Evolutionary conservation across 1,284 basidiomycete species (phyloP).

Genomic region (Ustilago esculenta): DNA sequence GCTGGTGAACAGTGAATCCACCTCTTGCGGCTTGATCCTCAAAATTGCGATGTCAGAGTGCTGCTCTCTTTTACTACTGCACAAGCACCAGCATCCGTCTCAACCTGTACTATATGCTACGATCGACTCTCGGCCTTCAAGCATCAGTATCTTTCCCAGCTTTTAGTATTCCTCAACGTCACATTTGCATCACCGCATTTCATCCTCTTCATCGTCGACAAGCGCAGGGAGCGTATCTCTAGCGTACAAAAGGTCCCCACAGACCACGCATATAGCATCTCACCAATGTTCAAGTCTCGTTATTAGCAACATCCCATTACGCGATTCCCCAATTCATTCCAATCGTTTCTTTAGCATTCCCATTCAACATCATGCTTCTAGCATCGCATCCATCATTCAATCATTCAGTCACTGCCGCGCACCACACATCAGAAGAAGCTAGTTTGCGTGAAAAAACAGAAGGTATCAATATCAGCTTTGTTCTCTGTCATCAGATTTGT

Average conservation of each 20-base stretch:
- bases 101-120: neutral
- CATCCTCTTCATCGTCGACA: no score
- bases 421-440: no score
- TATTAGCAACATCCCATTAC: conserved; percentile 12
- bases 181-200: neutral
- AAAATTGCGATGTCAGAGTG: no score
- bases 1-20: conserved; percentile 8
- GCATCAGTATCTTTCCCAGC: no score
- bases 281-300: neutral
- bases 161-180: neutral
- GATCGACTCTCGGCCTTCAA: no score
- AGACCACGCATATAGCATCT: conserved; percentile 9
- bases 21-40: no score
- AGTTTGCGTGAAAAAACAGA: no score
- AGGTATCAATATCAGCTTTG: no score
- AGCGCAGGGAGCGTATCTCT: no score
- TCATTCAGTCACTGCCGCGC: neutral
- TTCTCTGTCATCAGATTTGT: no score
- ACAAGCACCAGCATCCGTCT: no score
- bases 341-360: conserved; percentile 5
- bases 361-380: conserved; percentile 7
- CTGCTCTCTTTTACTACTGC: no score
- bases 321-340: conserved; percentile 3
- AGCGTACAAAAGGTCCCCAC: conserved; percentile 14
- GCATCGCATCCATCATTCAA: neutral